Base-by-base conservation (phyloP, 768 basidiomycete genomes). In the Pleurotus salmoneostramineus region DNA sequence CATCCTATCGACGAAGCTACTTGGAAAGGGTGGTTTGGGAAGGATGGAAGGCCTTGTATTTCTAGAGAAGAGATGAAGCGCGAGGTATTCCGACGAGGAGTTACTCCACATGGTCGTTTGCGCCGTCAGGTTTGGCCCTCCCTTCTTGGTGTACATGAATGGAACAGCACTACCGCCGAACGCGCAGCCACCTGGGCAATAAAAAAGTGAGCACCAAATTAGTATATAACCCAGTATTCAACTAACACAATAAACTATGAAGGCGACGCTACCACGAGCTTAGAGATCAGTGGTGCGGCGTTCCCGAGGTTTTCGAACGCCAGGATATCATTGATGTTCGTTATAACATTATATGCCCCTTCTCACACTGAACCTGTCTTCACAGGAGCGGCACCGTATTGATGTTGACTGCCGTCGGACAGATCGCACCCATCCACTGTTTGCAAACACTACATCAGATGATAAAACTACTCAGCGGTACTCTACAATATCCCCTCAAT, bases 401-500 rank as follows among this genome's bases (percentile, higher is more conserved):
- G 93, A 98, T 66, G 97, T 99, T 57, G 97, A 98, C 68, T 98
- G 97, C 65, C 87, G 95, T 58, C 83, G 97, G 31, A 99, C 97
- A 17, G 97, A 99, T 71, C 82, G 97, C 37, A 89, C 81, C n/a
- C 96, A 98, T 63, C 87, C 92, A 4, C 78, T 98, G 56, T 98
- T 97, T 65, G 83, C 88, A 2, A 76, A 74, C 27, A 72, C 74
- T 12, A 67, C 69, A 40, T 64, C 62, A 5, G 87, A 88, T 68
- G 85, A 85, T 61, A 77, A 79, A 35, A 72, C 68, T n/a, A 71
- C 77, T 37, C 78, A 77, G 61, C 81, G 77, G 34, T 83, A 82
- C 68, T 85, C 87, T 6, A 84, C 83, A n/a, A 90, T 93, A 56
- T 91, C 91, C 0, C 89, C 90, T 0, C 81, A 83, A 37, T 74